A percentile compares a stretch with the other conserved stretches of the same genome.
Evolutionary conservation across 306 rosid genomes (phyloP).

Genomic region (Sophora flavescens): DNA sequence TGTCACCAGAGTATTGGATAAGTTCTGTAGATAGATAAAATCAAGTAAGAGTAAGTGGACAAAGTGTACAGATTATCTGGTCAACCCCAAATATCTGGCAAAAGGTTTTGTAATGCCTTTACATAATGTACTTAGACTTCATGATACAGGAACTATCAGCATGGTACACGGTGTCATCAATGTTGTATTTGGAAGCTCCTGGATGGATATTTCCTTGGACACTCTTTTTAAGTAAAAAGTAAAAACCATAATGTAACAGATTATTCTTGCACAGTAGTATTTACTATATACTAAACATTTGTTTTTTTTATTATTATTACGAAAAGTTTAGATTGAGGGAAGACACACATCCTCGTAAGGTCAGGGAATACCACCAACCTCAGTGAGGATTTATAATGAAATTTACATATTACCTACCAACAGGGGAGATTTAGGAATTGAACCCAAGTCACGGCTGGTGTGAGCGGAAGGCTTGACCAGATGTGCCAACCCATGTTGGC

Average conservation of each 20-base stretch:
- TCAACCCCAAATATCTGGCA: conserved; percentile 47
- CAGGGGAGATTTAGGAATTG: no score
- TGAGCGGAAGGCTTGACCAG: no score
- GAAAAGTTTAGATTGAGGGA: no score
- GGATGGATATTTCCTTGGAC: not conserved
- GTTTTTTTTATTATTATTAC: no score
- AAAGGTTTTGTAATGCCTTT: conserved; percentile 37
- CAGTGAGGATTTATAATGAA: no score
- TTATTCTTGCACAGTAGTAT: not conserved
- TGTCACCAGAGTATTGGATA: conserved; percentile 40
- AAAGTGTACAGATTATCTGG: conserved; percentile 32
- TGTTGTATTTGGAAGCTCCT: not conserved
- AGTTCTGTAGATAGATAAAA: conserved; percentile 28
- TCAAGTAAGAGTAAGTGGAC: conserved; percentile 29
- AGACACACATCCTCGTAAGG: no score
- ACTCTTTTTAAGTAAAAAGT: not conserved
- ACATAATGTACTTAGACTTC: conserved; percentile 5
- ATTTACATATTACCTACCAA: no score
- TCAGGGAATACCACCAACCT: no score
- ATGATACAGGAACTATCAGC: conserved; percentile 26
- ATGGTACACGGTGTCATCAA: not conserved
- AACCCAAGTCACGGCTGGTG: no score
- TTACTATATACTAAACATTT: not conserved
- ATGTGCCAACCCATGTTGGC: no score
- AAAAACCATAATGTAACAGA: not conserved